A percentile compares a stretch with the other conserved stretches of the same genome.
Evolutionary conservation across 805 yeast genomes (phyloP).

Genomic region (Candida methanosorbosa): DNA sequence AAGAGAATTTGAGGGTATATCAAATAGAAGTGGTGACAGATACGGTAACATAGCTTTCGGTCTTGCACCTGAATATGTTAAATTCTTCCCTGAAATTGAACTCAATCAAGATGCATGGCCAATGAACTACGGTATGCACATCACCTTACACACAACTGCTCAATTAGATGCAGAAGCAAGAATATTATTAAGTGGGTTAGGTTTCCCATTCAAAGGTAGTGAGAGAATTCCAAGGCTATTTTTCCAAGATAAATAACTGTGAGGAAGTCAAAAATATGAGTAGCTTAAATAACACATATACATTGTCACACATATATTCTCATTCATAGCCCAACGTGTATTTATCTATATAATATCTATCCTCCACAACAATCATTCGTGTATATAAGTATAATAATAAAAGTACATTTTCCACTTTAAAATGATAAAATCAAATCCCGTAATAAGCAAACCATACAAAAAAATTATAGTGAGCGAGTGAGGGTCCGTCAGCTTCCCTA

Average conservation of each 20-base stretch:
- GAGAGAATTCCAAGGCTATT: conserved; percentile 31
- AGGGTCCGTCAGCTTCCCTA: too few relatives aligned
- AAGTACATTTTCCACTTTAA: too few relatives aligned
- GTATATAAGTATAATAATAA: too few relatives aligned
- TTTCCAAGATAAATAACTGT: conserved; percentile 12
- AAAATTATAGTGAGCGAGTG: too few relatives aligned
- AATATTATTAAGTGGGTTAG: conserved; percentile 70
- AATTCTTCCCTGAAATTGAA: conserved; percentile 89
- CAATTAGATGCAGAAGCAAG: conserved; percentile 88
- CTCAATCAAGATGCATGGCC: conserved; percentile 87
- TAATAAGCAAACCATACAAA: too few relatives aligned
- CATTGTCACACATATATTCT: too few relatives aligned
- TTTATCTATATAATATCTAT: too few relatives aligned
- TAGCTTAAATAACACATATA: too few relatives aligned
- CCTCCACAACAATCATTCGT: too few relatives aligned
- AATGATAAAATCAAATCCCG: too few relatives aligned
- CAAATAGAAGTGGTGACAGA: conserved; percentile 70
- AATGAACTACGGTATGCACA: conserved; percentile 73
- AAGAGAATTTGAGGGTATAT: conserved; percentile 77
- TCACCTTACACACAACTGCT: conserved; percentile 81
- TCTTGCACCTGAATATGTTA: conserved; percentile 64
- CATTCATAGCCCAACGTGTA: too few relatives aligned
- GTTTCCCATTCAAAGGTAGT: conserved; percentile 64
- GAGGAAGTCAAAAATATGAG: too few relatives aligned
- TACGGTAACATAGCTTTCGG: conserved; percentile 86